Evolutionary conservation across 2,329 filamentous ascomycete genomes (phyloP).

Genomic region (Aspergillus thermomutatus): DNA sequence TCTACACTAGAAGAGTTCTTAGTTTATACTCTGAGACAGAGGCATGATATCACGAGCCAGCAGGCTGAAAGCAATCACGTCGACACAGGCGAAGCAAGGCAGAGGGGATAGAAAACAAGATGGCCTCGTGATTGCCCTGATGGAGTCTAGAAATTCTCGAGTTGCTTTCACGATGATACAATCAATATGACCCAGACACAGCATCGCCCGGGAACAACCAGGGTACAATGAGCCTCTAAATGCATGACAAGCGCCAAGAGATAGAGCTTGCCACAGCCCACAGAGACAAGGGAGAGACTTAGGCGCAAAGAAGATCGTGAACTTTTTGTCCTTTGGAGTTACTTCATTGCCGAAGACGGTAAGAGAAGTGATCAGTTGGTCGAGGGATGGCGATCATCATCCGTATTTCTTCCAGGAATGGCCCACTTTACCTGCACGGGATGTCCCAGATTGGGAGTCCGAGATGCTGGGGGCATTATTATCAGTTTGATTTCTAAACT

Average conservation of each 20-base stretch:
- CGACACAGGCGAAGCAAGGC: not conserved
- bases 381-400: constrained; percentile 16
- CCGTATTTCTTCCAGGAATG: constrained; percentile 10
- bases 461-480: constrained; percentile 2
- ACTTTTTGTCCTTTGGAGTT: constrained; percentile 1
- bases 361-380: constrained; percentile 15
- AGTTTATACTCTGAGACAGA: not conserved
- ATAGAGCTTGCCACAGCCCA: constrained; percentile 19
- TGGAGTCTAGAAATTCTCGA: constrained; percentile 16
- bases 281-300: constrained; percentile 8
- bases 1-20: not conserved
- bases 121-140: constrained; percentile 24
- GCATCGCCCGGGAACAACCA: constrained; percentile 20
- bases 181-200: constrained; percentile 21
- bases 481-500: not conserved
- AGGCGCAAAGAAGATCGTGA: constrained; percentile 10
- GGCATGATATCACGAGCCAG: not conserved
- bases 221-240: constrained; percentile 14
- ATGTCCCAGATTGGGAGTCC: constrained; percentile 19
- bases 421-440: constrained; percentile 13
- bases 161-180: constrained; percentile 26
- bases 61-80: not conserved
- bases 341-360: constrained; percentile 13
- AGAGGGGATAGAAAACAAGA: constrained; percentile 15
- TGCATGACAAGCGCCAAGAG: constrained; percentile 6